phyloP scores from a whole-genome alignment of 1,139 yeast genomes.

The Pichia sp. region DNA sequence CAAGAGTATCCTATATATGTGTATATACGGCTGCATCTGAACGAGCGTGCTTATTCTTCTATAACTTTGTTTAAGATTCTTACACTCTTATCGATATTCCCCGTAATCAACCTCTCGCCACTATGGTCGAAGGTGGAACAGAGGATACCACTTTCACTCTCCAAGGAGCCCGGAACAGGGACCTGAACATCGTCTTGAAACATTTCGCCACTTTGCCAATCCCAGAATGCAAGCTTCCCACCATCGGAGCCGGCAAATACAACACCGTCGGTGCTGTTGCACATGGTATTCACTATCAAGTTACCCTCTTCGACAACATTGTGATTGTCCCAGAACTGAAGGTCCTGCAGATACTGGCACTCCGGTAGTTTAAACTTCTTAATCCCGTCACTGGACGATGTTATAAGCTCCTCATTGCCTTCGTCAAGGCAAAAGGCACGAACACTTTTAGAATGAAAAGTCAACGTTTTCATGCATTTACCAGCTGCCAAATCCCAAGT shows the following conservation, averaged over 20 bases:
- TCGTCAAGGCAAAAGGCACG: conserved; percentile 72
- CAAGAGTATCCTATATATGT: background rate
- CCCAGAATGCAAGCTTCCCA: conserved; percentile 74
- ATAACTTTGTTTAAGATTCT: conserved; percentile 72
- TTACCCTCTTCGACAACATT: conserved; percentile 35
- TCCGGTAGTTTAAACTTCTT: conserved; percentile 82
- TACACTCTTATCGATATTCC: conserved; percentile 86
- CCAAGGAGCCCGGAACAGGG: conserved; percentile 64
- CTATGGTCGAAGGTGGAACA: conserved; percentile 74
- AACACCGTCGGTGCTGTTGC: conserved; percentile 57
- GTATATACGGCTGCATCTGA: too few species aligned
- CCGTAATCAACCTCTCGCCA: conserved; percentile 84
- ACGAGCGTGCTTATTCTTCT: conserved; percentile 7
- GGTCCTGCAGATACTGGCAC: conserved; percentile 54
- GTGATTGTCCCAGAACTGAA: conserved; percentile 47
- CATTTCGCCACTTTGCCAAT: conserved; percentile 66
- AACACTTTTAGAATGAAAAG: conserved; percentile 82
- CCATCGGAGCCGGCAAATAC: conserved; percentile 85
- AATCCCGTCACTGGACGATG: conserved; percentile 75
- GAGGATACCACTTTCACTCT: conserved; percentile 63
- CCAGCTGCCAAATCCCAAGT: conserved; percentile 84
- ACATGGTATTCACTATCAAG: conserved; percentile 60
- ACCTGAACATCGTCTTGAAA: conserved; percentile 52
- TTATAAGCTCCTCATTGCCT: conserved; percentile 67
- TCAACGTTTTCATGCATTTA: conserved; percentile 53